Evolutionary conservation across 2,329 filamentous ascomycete species (phyloP).

Genomic region (Chlorencoelia australis): DNA sequence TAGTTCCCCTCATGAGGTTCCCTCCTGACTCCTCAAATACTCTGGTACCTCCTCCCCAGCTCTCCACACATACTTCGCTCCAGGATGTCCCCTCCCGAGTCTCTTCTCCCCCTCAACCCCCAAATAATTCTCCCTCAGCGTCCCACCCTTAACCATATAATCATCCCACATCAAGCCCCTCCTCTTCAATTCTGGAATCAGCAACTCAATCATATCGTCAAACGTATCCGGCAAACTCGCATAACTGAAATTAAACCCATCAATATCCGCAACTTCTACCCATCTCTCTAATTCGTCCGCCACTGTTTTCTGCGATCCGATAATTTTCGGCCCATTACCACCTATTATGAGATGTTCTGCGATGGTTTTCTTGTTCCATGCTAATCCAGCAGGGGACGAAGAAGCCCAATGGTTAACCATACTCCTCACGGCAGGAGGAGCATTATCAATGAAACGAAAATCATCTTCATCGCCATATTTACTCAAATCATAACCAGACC

Average conservation of each 20-base stretch:
- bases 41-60: constrained; percentile 15
- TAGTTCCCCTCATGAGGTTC: too few species aligned
- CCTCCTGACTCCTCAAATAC: too few species aligned
- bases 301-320: constrained; percentile 17
- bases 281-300: constrained; percentile 21
- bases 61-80: constrained; percentile 34
- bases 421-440: constrained; percentile 36
- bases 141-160: constrained; percentile 44
- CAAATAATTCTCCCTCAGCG: constrained; percentile 52
- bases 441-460: constrained; percentile 41
- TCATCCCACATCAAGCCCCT: constrained; percentile 45
- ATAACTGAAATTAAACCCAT: constrained; percentile 22
- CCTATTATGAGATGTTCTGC: constrained; percentile 20
- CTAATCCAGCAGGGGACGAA: constrained; percentile 24
- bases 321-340: constrained; percentile 19
- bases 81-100: constrained; percentile 41
- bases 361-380: constrained; percentile 29
- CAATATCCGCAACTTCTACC: constrained; percentile 19
- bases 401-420: constrained; percentile 38
- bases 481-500: constrained; percentile 58
- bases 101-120: constrained; percentile 38
- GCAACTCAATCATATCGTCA: constrained; percentile 54
- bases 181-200: constrained; percentile 52
- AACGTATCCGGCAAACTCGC: constrained; percentile 52
- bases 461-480: constrained; percentile 54